Percentiles rank a stretch among this genome's conserved stretches.
These are phyloP conservation scores for Gamarada debralockiae DNA, from an alignment of 495 filamentous ascomycete species.

Conservation along the genomic window DNA sequence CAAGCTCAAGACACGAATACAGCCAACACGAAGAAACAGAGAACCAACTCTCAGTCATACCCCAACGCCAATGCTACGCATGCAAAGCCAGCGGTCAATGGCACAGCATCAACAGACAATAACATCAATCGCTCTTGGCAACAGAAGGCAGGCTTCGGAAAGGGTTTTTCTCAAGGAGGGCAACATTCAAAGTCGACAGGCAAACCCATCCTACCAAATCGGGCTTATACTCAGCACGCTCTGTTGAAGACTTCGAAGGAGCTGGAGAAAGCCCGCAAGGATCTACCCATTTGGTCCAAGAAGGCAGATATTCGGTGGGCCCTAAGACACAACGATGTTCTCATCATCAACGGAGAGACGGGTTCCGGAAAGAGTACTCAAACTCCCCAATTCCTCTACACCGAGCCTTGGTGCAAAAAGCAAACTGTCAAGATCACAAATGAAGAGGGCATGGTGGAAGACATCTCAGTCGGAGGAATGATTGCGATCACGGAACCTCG, in stretches of 20 bases:
- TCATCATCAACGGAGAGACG: constrained; percentile 89
- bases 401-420: constrained; percentile 71
- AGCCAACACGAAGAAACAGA: neutral
- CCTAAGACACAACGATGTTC: constrained; percentile 65
- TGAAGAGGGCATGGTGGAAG: constrained; percentile 35
- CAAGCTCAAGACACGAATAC: neutral
- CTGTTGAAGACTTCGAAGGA: constrained; percentile 11
- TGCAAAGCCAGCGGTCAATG: neutral
- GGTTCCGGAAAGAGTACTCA: constrained; percentile 97
- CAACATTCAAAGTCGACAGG: no score
- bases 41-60: constrained; percentile 1
- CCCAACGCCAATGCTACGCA: neutral
- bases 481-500: constrained; percentile 96
- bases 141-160: no score
- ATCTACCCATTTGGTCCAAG: constrained; percentile 77
- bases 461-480: constrained; percentile 67
- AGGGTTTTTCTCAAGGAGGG: no score
- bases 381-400: constrained; percentile 81
- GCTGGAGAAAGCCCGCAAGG: constrained; percentile 37
- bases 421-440: constrained; percentile 43
- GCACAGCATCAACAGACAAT: neutral
- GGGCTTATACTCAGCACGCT: neutral
- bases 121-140: no score
- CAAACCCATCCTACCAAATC: no score
- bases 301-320: constrained; percentile 63